These are phyloP conservation scores for Malus sieversii DNA, from an alignment of 306 rosid genomes.

Conservation along the genomic window DNA sequence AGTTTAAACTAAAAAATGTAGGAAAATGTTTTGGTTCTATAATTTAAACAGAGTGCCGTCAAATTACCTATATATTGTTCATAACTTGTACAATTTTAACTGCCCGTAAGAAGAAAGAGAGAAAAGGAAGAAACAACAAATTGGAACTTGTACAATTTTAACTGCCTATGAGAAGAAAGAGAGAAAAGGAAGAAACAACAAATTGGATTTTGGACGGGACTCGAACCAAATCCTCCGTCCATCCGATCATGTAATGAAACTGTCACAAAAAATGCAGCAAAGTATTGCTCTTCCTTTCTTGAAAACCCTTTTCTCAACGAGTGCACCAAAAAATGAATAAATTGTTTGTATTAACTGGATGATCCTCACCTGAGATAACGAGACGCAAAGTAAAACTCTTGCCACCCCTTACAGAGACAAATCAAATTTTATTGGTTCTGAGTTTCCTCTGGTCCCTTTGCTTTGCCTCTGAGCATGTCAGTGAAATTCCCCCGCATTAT, in stretches of 20 bases:
- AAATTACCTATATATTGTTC: too few relatives aligned
- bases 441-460: constrained; percentile 50
- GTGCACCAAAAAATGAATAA: not conserved
- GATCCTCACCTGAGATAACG: constrained; percentile 12
- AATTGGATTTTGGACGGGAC: not conserved
- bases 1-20: too few relatives aligned
- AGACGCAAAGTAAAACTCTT: not conserved
- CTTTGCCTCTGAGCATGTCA: constrained; percentile 82
- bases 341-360: not conserved
- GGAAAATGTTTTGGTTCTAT: too few relatives aligned
- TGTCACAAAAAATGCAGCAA: not conserved
- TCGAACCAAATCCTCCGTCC: not conserved
- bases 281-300: not conserved
- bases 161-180: too few relatives aligned
- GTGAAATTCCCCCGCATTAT: constrained; percentile 91
- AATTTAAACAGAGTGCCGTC: too few relatives aligned
- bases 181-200: not conserved
- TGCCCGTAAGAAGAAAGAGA: too few relatives aligned
- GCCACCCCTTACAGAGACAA: not conserved
- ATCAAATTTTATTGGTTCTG: constrained; percentile 31
- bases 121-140: too few relatives aligned
- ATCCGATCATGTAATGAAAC: not conserved
- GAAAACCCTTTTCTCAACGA: not conserved
- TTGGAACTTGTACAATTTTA: too few relatives aligned
- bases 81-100: too few relatives aligned